Conservation (phyloP, 192 early-diverging fungal species). For the Dissophora ornata region DNA sequence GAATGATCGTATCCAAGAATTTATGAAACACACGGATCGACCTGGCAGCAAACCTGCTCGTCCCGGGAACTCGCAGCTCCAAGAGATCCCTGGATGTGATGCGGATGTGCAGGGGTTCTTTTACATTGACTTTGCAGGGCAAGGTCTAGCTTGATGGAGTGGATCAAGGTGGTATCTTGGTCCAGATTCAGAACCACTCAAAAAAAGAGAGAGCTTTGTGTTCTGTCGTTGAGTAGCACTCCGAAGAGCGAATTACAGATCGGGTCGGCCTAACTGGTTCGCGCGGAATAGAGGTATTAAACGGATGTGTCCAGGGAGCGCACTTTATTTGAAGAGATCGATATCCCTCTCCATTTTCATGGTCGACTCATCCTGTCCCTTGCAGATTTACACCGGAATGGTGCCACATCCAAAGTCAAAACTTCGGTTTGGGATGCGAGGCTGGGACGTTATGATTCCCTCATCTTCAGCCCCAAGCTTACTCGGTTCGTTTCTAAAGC, state of each 20-base stretch:
- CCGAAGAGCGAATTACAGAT: slow-evolving; percentile 18
- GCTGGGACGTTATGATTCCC: no score
- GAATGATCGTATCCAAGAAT: slow-evolving; percentile 13
- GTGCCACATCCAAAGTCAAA: no score
- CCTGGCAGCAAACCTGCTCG: slow-evolving; percentile 7
- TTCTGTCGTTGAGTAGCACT: not conserved
- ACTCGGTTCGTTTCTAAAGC: no score
- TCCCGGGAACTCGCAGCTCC: not conserved
- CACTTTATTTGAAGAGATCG: not conserved
- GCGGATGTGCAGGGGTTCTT: slow-evolving; percentile 13
- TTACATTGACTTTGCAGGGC: slow-evolving; percentile 20
- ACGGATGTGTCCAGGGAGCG: not conserved
- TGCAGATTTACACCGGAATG: no score
- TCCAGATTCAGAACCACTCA: slow-evolving; percentile 22
- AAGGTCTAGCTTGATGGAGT: not conserved
- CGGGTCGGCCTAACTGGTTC: slow-evolving; percentile 17
- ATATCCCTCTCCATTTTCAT: not conserved
- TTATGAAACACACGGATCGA: slow-evolving; percentile 30
- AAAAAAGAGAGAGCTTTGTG: not conserved
- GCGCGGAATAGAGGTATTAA: not conserved
- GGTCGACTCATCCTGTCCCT: no score
- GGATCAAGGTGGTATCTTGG: not conserved
- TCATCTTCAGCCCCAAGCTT: no score
- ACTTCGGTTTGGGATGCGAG: no score
- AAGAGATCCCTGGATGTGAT: slow-evolving; percentile 5